Evolutionary conservation across 108 stramenopile genomes (phyloP), one percentile per base, ranked within the genome.

Genomic region (Licmophora abbreviata): DNA sequence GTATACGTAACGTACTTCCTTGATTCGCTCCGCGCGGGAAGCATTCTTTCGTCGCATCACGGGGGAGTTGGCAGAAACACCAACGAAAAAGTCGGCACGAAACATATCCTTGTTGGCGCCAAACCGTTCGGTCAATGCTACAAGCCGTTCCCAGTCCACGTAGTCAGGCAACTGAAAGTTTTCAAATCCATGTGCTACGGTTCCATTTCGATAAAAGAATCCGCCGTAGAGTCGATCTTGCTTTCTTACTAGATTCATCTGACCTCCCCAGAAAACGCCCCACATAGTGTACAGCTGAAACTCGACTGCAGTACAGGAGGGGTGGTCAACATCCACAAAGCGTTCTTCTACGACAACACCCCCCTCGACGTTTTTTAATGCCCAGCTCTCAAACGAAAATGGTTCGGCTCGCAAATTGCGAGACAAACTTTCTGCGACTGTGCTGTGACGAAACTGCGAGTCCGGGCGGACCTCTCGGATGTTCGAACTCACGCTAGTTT

Each of bases 261-360:
- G n/a, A n/a, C n/a, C n/a, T 12, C 29, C 29, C 40, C 41, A 63
- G 21, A 38, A n/a, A 14, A 22, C 15, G 17, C 62, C 62, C 62
- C 62, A 63, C 23, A 63, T 56, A 1, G 55, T 56, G 49, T 56
- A 63, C 31, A 63, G 46, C 24, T 48, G 47, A 27, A 63, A 63
- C 23, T 63, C 62, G 30, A 28, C 20, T 25, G 48, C 22, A 30
- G 27, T 23, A 48, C 41, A 4, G 1, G 29, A 10, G 25, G 2
- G 12, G 3, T 54, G 22, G 6, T 52, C 59, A 20, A 24, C 14
- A 17, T 30, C 14, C 7, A 53, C 36, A 17, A 45, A 62, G 1
- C 62, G 54, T 35, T 63, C 62, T 34, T 63, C 62, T 6, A 63
- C 55, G 6, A 63, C 32, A 22, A 63, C 29, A 14, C 62, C 62